A percentile compares a stretch with the other conserved stretches of the same genome.
phyloP scores from a whole-genome alignment of 495 filamentous ascomycete species.

The Daldinia childiae region DNA sequence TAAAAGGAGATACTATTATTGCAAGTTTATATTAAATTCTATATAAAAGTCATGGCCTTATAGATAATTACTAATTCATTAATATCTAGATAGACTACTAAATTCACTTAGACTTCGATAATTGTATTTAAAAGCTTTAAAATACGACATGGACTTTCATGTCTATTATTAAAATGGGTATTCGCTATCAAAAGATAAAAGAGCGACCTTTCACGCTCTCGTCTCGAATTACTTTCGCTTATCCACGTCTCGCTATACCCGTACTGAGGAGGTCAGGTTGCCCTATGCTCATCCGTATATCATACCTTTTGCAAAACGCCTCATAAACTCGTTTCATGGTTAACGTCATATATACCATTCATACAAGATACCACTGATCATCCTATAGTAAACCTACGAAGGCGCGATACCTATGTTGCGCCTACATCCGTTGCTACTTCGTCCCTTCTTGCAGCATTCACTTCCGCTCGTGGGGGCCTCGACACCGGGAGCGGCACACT shows the following conservation, averaged over 20 bases:
- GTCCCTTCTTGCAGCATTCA: slow-evolving; percentile 17
- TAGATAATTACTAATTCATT: no score
- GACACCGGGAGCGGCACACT: slow-evolving; percentile 28
- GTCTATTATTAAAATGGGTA: slow-evolving; percentile 32
- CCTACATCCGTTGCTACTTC: slow-evolving; percentile 21
- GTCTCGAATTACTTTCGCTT: slow-evolving; percentile 6
- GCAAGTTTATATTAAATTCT: no score
- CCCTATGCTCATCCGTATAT: slow-evolving; percentile 17
- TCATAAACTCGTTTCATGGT: slow-evolving; percentile 15
- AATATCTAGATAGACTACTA: no score
- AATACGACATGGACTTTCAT: not conserved
- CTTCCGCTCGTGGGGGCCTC: slow-evolving; percentile 28
- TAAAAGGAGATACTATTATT: no score
- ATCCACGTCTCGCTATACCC: slow-evolving; percentile 9
- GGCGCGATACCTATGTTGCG: slow-evolving; percentile 7
- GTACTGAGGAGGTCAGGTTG: slow-evolving; percentile 19
- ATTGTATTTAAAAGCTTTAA: not conserved
- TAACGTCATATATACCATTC: slow-evolving; percentile 13
- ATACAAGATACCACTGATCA: slow-evolving; percentile 4
- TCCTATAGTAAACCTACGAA: slow-evolving; percentile 1
- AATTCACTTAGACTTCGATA: not conserved
- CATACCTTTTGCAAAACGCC: slow-evolving; percentile 20
- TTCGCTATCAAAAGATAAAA: slow-evolving; percentile 5
- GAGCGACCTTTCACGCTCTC: not conserved
- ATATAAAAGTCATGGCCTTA: no score